A percentile compares a stretch with the other conserved stretches of the same genome.
Conservation (phyloP, 257 asterid species). For the Cinchona pubescens region DNA sequence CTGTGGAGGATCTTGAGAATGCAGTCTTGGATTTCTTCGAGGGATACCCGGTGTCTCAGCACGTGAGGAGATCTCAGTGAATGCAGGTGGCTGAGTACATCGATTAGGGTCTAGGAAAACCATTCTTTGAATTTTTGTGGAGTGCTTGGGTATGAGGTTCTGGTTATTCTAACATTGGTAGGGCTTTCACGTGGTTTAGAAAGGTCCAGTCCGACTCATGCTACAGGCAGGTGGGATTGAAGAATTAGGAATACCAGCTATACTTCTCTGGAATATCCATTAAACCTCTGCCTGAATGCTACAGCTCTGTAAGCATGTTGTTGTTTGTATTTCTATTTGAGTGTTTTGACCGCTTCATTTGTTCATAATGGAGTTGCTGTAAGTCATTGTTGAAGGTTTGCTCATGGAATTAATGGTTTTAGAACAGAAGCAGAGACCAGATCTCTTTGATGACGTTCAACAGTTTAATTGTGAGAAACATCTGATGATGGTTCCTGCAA, state of each 20-base stretch:
- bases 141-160: slow-evolving; percentile 49
- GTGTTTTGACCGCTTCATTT: slow-evolving; percentile 45
- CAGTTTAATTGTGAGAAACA: not conserved
- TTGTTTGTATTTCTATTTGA: slow-evolving; percentile 45
- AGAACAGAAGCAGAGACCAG: slow-evolving; percentile 2
- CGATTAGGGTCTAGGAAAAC: slow-evolving; percentile 49
- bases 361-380: slow-evolving; percentile 53
- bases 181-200: slow-evolving; percentile 19
- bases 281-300: slow-evolving; percentile 54
- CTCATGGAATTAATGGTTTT: slow-evolving; percentile 26
- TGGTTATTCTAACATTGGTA: slow-evolving; percentile 26
- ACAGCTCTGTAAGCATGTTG: slow-evolving; percentile 59
- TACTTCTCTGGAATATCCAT: slow-evolving; percentile 34
- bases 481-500: not conserved
- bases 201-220: slow-evolving; percentile 15
- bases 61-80: slow-evolving; percentile 63
- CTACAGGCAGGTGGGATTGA: slow-evolving; percentile 21
- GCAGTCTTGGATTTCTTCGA: slow-evolving; percentile 85
- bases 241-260: slow-evolving; percentile 21
- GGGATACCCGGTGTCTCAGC: slow-evolving; percentile 68
- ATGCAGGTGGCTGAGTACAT: slow-evolving; percentile 21
- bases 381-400: slow-evolving; percentile 35
- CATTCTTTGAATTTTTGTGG: slow-evolving; percentile 69
- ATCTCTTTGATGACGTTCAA: slow-evolving; percentile 1
- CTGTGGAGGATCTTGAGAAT: slow-evolving; percentile 86